phyloP scores from a whole-genome alignment of 2,329 filamentous ascomycete species.

The Claviceps arundinis region DNA sequence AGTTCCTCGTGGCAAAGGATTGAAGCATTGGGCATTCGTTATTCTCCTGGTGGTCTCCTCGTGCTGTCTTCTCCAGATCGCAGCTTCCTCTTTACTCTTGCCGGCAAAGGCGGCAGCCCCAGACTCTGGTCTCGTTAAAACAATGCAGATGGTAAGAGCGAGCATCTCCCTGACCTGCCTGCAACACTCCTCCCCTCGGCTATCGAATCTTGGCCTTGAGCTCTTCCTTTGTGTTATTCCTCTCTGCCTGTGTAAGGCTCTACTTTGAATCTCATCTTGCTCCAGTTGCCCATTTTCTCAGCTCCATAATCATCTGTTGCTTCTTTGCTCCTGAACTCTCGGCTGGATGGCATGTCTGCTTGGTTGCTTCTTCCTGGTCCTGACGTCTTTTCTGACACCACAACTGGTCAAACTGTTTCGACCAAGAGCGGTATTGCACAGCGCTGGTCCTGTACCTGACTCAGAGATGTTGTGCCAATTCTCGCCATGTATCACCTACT shows the following conservation, averaged over 20 bases:
- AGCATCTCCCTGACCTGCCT: conserved; percentile 3
- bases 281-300: conserved; percentile 15
- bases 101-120: not conserved
- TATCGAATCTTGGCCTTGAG: not conserved
- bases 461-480: conserved; percentile 4
- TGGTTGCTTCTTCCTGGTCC: conserved; percentile 17
- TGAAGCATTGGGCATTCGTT: not conserved
- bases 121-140: not conserved
- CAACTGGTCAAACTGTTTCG: not conserved
- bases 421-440: not conserved
- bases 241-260: conserved; percentile 1
- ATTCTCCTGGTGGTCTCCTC: not conserved
- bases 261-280: conserved; percentile 7
- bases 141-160: conserved; percentile 5
- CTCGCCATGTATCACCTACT: conserved; percentile 7
- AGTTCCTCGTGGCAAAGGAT: not conserved
- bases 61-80: not conserved
- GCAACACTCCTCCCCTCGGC: not conserved
- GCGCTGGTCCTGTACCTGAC: conserved; percentile 1
- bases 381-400: not conserved
- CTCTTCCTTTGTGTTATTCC: conserved; percentile 3
- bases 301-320: conserved; percentile 9
- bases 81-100: conserved; percentile 1
- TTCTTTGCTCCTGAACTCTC: conserved; percentile 11
- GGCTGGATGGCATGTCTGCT: conserved; percentile 5